Evolutionary conservation across 2,329 filamentous ascomycete genomes (phyloP).

Genomic region (Alternaria sp.): DNA sequence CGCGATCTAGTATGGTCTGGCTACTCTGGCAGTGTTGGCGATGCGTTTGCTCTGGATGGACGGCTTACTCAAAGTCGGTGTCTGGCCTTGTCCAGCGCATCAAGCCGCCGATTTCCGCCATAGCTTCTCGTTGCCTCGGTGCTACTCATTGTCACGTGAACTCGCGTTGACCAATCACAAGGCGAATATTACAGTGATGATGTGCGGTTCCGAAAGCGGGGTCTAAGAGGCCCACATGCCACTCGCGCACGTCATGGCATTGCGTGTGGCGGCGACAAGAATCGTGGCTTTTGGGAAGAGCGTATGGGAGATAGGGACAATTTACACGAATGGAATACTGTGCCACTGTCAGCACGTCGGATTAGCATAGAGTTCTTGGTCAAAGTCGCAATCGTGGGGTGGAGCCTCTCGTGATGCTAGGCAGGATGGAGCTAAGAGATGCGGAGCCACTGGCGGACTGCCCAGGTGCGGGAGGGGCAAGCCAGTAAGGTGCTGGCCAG

Average conservation of each 20-base stretch:
- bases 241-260: neutral
- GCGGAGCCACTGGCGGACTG: slow-evolving; percentile 29
- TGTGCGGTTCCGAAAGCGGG: slow-evolving; percentile 30
- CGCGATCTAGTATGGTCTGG: slow-evolving; percentile 7
- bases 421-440: slow-evolving; percentile 31
- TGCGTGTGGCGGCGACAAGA: neutral
- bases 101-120: slow-evolving; percentile 16
- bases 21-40: slow-evolving; percentile 5
- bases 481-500: slow-evolving; percentile 34
- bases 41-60: slow-evolving; percentile 4
- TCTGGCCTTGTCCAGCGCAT: slow-evolving; percentile 14
- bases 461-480: slow-evolving; percentile 31
- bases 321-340: neutral
- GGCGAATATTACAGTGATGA: slow-evolving; percentile 1
- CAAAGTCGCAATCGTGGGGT: slow-evolving; percentile 20
- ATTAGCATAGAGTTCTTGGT: slow-evolving; percentile 1
- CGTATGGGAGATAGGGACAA: neutral
- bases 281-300: neutral
- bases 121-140: slow-evolving; percentile 15
- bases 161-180: slow-evolving; percentile 25
- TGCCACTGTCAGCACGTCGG: slow-evolving; percentile 1
- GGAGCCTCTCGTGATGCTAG: slow-evolving; percentile 17
- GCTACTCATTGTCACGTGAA: slow-evolving; percentile 18
- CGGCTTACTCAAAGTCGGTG: slow-evolving; percentile 17
- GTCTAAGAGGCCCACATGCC: slow-evolving; percentile 23